Base-by-base conservation (phyloP, 768 basidiomycete species). In the Floccularia luteovirens region DNA sequence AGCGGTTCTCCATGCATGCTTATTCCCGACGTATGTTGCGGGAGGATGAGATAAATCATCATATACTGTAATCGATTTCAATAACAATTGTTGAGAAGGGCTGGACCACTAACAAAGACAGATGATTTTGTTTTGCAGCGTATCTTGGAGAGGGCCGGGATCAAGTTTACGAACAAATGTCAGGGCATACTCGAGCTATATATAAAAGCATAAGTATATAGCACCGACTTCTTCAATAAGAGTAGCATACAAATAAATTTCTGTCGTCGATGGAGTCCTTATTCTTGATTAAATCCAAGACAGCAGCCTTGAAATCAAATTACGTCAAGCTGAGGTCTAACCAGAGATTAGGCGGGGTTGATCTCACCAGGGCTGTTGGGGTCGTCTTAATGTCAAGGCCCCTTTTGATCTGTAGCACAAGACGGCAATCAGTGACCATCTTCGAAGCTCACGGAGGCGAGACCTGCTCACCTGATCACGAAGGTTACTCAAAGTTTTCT, bases 11-110 rank as follows among this genome's bases (percentile, higher is more conserved):
- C 73, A 90, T 1, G 77, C 69, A 46, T 77, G 80, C 37, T 74
- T 48, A 19, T 69, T 63, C 13, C 85, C 78, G 25, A 89, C 57
- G 46, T 66, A 77, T 1, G 88, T 86, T 5, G 77, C 63, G 5
- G 88, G 72, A 2, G 90, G 90, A 56, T 91, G 90, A 0, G 77
- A 59, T 12, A 94, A 72, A 56, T 92, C 90, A 46, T 82, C 76
- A 57, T 89, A 90, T 42, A 88, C 86, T 89, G 47, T 19, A 17
- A 1, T 43, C 23, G 16, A 12, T 24, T 20, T 36, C 28, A 46
- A 25, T 3, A 14, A 17, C 14, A 39, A 36, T 24, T 20, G 11
- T 35, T 43, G 13, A 40, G 19, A 32, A n/a, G 13, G 12, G 12
- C 32, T 6, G 41, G 30, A 35, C 24, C 5, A 65, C 82, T 45